Evolutionary conservation across 108 stramenopile species (phyloP).

Genomic region (Cyclotella kingstonii): DNA sequence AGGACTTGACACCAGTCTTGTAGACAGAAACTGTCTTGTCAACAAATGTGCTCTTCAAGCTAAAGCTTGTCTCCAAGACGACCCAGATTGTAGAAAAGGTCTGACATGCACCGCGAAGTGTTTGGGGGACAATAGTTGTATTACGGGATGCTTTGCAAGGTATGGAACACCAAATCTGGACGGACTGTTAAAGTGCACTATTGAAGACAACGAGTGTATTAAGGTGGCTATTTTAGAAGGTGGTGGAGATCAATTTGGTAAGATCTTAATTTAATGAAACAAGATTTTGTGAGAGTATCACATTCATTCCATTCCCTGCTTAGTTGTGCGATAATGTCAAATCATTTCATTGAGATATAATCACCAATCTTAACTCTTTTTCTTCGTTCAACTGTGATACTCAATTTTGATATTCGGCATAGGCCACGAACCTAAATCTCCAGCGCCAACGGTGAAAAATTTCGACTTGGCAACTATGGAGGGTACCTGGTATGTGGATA

Average conservation of each 20-base stretch:
- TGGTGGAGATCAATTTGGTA: slow-evolving; percentile 73
- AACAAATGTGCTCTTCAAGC: slow-evolving; percentile 81
- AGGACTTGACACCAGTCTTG: slow-evolving; percentile 79
- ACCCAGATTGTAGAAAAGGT: slow-evolving; percentile 87
- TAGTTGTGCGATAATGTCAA: no score
- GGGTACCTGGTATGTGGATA: slow-evolving; percentile 74
- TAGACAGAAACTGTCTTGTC: slow-evolving; percentile 85
- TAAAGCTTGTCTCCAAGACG: slow-evolving; percentile 83
- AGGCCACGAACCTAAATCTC: slow-evolving; percentile 65
- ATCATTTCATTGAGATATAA: no score
- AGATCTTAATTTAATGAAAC: no score
- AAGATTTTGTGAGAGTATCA: no score
- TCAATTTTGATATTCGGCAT: no score
- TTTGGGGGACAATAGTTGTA: slow-evolving; percentile 89
- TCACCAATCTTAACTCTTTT: no score
- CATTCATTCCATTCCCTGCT: no score
- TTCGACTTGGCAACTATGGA: slow-evolving; percentile 84
- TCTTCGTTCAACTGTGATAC: no score
- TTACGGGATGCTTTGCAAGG: slow-evolving; percentile 95
- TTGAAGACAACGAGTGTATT: slow-evolving; percentile 96
- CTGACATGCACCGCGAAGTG: slow-evolving; percentile 93
- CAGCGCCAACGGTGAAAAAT: slow-evolving; percentile 72
- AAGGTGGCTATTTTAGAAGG: slow-evolving; percentile 93
- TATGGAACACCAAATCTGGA: slow-evolving; percentile 92
- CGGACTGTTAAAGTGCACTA: slow-evolving; percentile 91